Conservation (phyloP, 768 basidiomycete species). For the Suillus bovinus region DNA sequence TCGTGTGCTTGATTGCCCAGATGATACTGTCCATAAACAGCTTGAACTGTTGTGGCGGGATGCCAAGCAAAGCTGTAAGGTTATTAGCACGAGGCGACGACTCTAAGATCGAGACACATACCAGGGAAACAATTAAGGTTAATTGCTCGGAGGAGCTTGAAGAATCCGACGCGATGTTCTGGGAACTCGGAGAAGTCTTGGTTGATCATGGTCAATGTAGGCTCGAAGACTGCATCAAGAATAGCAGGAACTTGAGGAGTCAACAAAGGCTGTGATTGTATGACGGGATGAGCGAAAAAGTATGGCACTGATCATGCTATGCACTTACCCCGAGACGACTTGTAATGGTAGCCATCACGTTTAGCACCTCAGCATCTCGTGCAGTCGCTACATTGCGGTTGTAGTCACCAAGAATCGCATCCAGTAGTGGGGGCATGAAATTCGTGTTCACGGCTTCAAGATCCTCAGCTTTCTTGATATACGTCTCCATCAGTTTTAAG, state of each 20-base stretch:
- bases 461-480: conserved; percentile 96
- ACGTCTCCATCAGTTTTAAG: conserved; percentile 95
- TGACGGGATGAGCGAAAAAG: conserved; percentile 12
- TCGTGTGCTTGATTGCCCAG: conserved; percentile 99
- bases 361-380: conserved; percentile 94
- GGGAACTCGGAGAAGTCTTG: conserved; percentile 99
- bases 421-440: conserved; percentile 92
- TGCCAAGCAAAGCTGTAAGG: conserved; percentile 68
- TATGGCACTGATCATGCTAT: background rate
- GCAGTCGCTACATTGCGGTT: conserved; percentile 91
- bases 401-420: conserved; percentile 98
- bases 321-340: conserved; percentile 78
- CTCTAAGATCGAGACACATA: conserved; percentile 28
- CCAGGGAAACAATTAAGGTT: conserved; percentile 96
- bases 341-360: conserved; percentile 96
- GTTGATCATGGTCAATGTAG: conserved; percentile 98
- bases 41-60: conserved; percentile 94
- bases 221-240: conserved; percentile 96
- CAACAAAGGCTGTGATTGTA: conserved; percentile 60
- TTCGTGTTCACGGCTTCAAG: conserved; percentile 88
- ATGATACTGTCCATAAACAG: conserved; percentile 97
- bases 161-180: conserved; percentile 96
- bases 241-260: conserved; percentile 95
- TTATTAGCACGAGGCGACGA: conserved; percentile 5
- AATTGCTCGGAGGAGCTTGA: conserved; percentile 90